Percentiles rank a stretch among this genome's conserved stretches.
phyloP scores from a whole-genome alignment of 139 green algal species.

The Zygnema cylindricum region DNA sequence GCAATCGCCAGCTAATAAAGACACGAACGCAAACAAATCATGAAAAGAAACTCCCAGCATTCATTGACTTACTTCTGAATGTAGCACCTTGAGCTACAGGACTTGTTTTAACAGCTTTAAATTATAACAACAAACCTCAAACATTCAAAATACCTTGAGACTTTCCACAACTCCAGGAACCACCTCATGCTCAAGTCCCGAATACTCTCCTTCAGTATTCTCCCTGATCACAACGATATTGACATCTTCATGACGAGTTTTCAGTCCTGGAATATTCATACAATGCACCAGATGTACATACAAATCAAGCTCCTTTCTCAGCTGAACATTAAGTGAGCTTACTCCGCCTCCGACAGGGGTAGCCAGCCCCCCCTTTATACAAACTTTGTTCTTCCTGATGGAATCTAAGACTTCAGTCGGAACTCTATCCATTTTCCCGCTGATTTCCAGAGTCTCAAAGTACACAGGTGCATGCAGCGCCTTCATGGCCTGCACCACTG shows the following conservation, averaged over 20 bases:
- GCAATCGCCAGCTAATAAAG: not conserved
- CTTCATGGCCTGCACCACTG: constrained; percentile 61
- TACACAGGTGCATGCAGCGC: constrained; percentile 60
- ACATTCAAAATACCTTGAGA: constrained; percentile 54
- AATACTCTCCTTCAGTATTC: constrained; percentile 67
- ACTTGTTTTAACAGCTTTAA: no score
- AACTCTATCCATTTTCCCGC: constrained; percentile 52
- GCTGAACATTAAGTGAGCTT: constrained; percentile 62
- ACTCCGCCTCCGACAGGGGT: constrained; percentile 52
- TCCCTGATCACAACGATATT: constrained; percentile 65
- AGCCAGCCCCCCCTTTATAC: constrained; percentile 52
- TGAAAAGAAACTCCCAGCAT: no score
- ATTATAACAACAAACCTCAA: no score
- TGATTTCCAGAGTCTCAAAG: constrained; percentile 57
- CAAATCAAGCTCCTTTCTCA: constrained; percentile 65
- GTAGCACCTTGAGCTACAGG: no score
- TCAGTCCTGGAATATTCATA: constrained; percentile 57
- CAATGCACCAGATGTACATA: constrained; percentile 66
- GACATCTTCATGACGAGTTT: constrained; percentile 62
- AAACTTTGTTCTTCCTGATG: constrained; percentile 59
- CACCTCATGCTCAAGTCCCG: constrained; percentile 64
- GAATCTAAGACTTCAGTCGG: constrained; percentile 67
- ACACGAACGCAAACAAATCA: no score
- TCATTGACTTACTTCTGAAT: no score
- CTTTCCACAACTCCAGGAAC: constrained; percentile 63